phyloP scores from a whole-genome alignment of 1,284 basidiomycete species.

The Marasmius tenuissimus region DNA sequence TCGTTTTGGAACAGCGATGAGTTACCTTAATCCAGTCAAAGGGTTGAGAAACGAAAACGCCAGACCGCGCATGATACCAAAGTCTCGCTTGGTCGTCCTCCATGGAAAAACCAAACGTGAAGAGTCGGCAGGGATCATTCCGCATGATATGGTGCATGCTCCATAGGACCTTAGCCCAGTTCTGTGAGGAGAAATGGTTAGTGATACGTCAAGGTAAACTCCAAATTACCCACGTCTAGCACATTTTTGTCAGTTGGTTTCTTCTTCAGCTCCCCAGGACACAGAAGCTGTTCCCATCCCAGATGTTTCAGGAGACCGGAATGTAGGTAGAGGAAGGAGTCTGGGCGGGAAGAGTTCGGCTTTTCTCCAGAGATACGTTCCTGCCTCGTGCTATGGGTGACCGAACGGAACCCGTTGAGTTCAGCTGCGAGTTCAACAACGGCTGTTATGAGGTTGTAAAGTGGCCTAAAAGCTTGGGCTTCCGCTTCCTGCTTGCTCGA shows the following conservation, averaged over 20 bases:
- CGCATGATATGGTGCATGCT: conserved; percentile 14
- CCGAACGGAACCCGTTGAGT: background rate
- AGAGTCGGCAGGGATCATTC: conserved; percentile 14
- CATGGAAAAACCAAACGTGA: conserved; percentile 12
- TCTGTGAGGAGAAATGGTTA: background rate
- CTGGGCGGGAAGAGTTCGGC: background rate
- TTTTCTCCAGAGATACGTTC: background rate
- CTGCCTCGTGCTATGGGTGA: background rate
- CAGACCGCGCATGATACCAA: conserved; percentile 6
- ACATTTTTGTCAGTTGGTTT: background rate
- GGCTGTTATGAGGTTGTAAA: too few relatives aligned
- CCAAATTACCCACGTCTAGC: background rate
- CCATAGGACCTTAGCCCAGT: conserved; percentile 9
- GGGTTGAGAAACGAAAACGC: background rate
- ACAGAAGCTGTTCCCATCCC: background rate
- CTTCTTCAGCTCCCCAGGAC: background rate
- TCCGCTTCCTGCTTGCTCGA: too few relatives aligned
- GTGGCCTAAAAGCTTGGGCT: too few relatives aligned
- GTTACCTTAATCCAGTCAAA: background rate
- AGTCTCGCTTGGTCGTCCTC: conserved; percentile 11
- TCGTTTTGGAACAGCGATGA: background rate
- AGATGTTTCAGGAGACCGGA: background rate
- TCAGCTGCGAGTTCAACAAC: too few relatives aligned
- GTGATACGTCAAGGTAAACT: background rate
- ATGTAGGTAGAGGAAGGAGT: background rate